Conservation (phyloP, 2,329 filamentous ascomycete species). For the Phoma sp. region DNA sequence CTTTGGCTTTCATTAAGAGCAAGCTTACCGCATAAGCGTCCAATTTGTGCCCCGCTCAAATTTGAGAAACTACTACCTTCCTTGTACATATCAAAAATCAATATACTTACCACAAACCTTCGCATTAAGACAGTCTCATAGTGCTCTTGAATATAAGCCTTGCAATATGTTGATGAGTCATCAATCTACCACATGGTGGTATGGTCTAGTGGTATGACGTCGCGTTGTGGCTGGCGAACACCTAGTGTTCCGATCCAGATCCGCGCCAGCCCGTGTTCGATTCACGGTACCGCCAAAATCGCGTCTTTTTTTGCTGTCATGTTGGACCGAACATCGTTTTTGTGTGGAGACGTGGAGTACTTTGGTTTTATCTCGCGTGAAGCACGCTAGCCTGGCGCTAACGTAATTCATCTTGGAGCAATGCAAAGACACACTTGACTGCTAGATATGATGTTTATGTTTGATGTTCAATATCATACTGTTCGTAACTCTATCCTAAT, state of each 20-base stretch:
- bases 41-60: neutral
- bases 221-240: conserved; percentile 47
- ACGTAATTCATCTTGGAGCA: too few species aligned
- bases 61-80: neutral
- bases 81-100: conserved; percentile 14
- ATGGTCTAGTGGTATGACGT: conserved; percentile 49
- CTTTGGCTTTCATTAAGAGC: conserved; percentile 65
- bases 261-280: conserved; percentile 50
- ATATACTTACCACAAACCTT: too few species aligned
- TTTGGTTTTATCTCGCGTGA: conserved; percentile 3
- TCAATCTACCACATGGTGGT: conserved; percentile 8
- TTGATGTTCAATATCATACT: neutral
- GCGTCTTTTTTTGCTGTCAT: conserved; percentile 3
- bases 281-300: conserved; percentile 35
- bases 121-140: too few species aligned
- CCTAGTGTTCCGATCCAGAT: conserved; percentile 35
- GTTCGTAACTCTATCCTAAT: neutral
- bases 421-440: too few species aligned
- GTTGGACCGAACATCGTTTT: neutral
- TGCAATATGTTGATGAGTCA: neutral
- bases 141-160: too few species aligned
- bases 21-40: conserved; percentile 54
- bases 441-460: neutral
- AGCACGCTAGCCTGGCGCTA: neutral
- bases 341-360: conserved; percentile 1